Base-by-base conservation (phyloP, 2,329 filamentous ascomycete genomes). In the Pseudogymnoascus sp. region DNA sequence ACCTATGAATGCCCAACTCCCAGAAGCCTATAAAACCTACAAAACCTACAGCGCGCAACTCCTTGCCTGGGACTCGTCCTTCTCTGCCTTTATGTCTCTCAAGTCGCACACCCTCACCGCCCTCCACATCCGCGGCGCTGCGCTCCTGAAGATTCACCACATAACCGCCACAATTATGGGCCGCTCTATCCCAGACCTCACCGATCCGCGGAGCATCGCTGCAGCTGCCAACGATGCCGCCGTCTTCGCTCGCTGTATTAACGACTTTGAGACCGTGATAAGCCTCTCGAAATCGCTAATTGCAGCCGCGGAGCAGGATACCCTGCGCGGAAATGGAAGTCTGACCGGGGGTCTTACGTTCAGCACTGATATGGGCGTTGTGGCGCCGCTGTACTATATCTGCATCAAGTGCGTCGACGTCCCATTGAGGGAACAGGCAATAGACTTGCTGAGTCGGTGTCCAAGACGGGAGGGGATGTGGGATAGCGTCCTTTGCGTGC, bases 401-500 rank as follows among this genome's bases (percentile, higher is more conserved):
- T 68, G 65, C 38, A 55, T 68, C 1, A 68, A 69, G 55, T 68
- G 66, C 15, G 58, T 44, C 17, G 64, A 62, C n/a, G 10, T 21
- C 6, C 8, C 17, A 0, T 61, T 69, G 13, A 66, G 66, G 13
- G 17, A 51, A 1, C 63, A 67, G 36, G 69, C 69, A 12, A 41
- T 72, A 3, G 65, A 66, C 7, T 62, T 72, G 3, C 59, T 72
- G 4, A 36, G 58, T 9, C 58, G 66, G 5, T 66, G 62, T 61
- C 71, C 68, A 10, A 59, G 70, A 21, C 66, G 67, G 27, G 71
- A 72, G 58, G 71, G 70, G 9, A 72, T 72, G 70, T 72, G 70
- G 70, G 70, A 72, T 59, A 67, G 66, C 48, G 29, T 58, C 5
- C 63, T 63, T 1, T 64, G 64, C 0, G 62, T 63, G 1, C 63